These are phyloP conservation scores for Colletotrichum agaves DNA, from an alignment of 2,329 filamentous ascomycete species.

Conservation along the genomic window DNA sequence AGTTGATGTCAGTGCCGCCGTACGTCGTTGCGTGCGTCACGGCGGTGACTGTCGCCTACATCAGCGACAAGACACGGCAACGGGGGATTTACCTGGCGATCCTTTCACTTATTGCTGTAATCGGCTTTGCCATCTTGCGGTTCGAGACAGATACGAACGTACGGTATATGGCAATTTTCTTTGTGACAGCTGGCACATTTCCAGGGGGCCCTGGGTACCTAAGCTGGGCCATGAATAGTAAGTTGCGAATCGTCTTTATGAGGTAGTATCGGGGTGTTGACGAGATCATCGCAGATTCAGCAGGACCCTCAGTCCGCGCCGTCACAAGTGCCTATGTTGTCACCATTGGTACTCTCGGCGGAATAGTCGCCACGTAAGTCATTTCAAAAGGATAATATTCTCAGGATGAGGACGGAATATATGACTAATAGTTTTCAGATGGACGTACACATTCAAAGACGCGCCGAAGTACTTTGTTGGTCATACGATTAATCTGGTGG, in stretches of 20 bases:
- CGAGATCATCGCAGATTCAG: constrained; percentile 51
- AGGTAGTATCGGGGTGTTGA: background rate
- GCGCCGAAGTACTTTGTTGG: constrained; percentile 59
- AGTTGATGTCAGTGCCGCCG: constrained; percentile 57
- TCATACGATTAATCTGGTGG: constrained; percentile 66
- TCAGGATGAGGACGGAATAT: accelerated
- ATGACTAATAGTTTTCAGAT: constrained; percentile 45
- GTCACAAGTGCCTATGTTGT: constrained; percentile 66
- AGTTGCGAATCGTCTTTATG: constrained; percentile 24
- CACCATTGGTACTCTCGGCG: constrained; percentile 64
- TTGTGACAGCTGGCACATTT: constrained; percentile 66
- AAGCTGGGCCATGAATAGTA: constrained; percentile 68
- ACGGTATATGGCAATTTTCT: constrained; percentile 64
- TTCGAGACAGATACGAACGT: constrained; percentile 55
- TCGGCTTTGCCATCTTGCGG: constrained; percentile 63
- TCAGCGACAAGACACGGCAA: constrained; percentile 50
- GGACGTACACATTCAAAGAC: constrained; percentile 63
- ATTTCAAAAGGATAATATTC: background rate
- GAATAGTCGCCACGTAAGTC: constrained; percentile 65
- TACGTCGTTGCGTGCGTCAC: constrained; percentile 54
- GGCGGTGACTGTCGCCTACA: constrained; percentile 51
- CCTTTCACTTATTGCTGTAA: constrained; percentile 55
- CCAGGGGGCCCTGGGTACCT: constrained; percentile 68
- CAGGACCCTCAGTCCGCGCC: constrained; percentile 65
- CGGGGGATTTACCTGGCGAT: constrained; percentile 54